Percentiles rank a stretch among this genome's conserved stretches.
Evolutionary conservation across 2,329 filamentous ascomycete genomes (phyloP).

Genomic region (Aspergillus fijiensis): DNA sequence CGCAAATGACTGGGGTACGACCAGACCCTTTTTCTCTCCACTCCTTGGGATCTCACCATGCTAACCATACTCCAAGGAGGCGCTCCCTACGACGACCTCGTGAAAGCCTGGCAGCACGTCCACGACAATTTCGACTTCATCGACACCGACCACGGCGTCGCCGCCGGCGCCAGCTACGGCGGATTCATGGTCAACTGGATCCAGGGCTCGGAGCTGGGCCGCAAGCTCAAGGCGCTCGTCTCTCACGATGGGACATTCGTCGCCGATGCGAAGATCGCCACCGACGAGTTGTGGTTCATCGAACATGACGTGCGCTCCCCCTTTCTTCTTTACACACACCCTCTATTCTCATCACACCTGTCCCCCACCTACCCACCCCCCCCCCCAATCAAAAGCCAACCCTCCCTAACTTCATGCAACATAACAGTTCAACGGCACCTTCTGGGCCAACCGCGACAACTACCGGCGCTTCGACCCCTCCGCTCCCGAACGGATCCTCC

Average conservation of each 20-base stretch:
- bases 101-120: constrained; percentile 73
- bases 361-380: no score
- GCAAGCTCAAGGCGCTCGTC: constrained; percentile 82
- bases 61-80: constrained; percentile 22
- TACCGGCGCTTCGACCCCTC: constrained; percentile 70
- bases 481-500: constrained; percentile 54
- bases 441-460: constrained; percentile 56
- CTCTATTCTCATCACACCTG: neutral
- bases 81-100: constrained; percentile 75
- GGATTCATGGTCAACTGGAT: constrained; percentile 71
- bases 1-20: constrained; percentile 70
- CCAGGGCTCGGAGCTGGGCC: constrained; percentile 78
- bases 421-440: constrained; percentile 46
- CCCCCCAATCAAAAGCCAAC: neutral
- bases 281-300: constrained; percentile 55
- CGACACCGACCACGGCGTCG: constrained; percentile 41
- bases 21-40: no score
- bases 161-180: constrained; percentile 44
- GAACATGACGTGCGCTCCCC: constrained; percentile 42
- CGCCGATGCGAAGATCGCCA: constrained; percentile 50
- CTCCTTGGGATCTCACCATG: neutral
- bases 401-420: neutral
- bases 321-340: neutral
- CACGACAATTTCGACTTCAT: constrained; percentile 37
- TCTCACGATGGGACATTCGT: constrained; percentile 86